Base-by-base conservation (phyloP, 1,139 yeast genomes). In the Hyphopichia khmerensis region DNA sequence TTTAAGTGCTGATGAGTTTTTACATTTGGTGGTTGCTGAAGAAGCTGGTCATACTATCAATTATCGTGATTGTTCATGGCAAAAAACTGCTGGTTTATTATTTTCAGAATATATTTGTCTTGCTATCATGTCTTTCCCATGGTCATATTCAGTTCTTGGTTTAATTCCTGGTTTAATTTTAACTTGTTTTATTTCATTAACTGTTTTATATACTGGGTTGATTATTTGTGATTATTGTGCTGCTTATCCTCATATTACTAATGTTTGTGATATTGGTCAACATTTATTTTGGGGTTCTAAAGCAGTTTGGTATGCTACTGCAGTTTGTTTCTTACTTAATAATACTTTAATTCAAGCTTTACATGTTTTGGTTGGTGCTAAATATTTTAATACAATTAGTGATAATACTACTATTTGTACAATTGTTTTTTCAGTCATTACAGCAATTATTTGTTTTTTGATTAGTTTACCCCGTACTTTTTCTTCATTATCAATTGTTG, bases 111-210 rank as follows among this genome's bases (percentile, higher is more conserved):
- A 80, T 57, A 78, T 80, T 32, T 80, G 84, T 51, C 64, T 80
- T 47, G 85, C 85, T 10, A 79, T 79, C 45, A 72, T 80, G 77
- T 77, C 83, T 16, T 80, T 80, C 54, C 86, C 86, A 0, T 78
- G 84, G 83, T 75, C 84, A 6, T 80, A 76, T 52, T 76, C 83
- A 1, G 80, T 79, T 2, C 61, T 80, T 27, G 85, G 86, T 0
- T 58, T 80, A 19, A 75, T 80, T 1, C 82, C 84, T 1, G 86
- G 85, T 0, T 59, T 80, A 19, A 75, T 80, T 30, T 56, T 80
- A 41, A 80, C 85, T 0, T 69, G 70, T 1, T 72, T 72, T 40
- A 79, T 80, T 5, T 70, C 84, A 2, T 49, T 71, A 15, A 70
- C 78, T 7, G 79, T 77, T 31, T 60, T 77, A 32, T 80, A 80